Conservation (phyloP, 257 asterid species). For the Anisodus tanguticus region DNA sequence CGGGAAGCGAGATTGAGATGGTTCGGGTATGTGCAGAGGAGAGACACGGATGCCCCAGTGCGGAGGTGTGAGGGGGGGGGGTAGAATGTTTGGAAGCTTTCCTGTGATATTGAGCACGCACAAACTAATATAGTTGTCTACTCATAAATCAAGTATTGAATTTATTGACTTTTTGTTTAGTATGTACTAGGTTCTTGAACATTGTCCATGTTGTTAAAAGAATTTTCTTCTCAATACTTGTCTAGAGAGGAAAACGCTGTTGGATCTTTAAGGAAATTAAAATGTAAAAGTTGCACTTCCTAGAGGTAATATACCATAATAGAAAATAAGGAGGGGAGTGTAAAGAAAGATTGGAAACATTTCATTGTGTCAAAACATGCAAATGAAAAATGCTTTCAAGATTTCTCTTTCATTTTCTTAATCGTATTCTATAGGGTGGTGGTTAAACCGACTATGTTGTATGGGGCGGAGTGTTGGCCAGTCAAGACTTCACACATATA, state of each 20-base stretch:
- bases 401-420: neutral
- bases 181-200: neutral
- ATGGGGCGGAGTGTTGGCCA: too few relatives aligned
- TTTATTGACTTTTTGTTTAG: neutral
- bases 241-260: neutral
- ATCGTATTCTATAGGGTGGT: too few relatives aligned
- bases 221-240: neutral
- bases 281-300: neutral
- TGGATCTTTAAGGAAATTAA: neutral
- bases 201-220: neutral
- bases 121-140: neutral
- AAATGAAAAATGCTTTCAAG: neutral
- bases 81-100: neutral
- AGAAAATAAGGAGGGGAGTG: neutral
- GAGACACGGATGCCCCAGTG: too few relatives aligned
- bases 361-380: slow-evolving; percentile 4
- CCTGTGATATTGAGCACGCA: neutral
- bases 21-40: too few relatives aligned
- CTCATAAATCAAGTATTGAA: neutral
- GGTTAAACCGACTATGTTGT: too few relatives aligned
- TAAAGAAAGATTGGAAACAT: neutral
- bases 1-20: too few relatives aligned
- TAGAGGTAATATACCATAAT: neutral
- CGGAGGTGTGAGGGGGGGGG: too few relatives aligned
- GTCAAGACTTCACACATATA: too few relatives aligned